A percentile compares a stretch with the other conserved stretches of the same genome.
These are phyloP conservation scores for Picochlorum costavermella DNA, from an alignment of 139 green algal species.

Conservation along the genomic window DNA sequence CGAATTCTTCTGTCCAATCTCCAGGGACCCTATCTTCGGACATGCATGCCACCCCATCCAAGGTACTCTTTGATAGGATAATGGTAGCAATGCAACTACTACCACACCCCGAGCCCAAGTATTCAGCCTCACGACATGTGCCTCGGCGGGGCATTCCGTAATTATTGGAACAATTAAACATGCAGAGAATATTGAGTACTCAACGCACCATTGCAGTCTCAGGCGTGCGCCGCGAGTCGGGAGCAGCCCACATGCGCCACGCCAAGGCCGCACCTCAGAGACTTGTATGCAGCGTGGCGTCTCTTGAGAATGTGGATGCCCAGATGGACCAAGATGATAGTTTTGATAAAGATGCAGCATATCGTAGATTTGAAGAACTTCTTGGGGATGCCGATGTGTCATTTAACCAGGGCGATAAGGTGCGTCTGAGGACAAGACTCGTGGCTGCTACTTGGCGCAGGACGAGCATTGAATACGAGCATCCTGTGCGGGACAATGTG, in stretches of 20 bases:
- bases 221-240: neutral
- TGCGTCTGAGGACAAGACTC: neutral
- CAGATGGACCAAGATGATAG: constrained; percentile 3
- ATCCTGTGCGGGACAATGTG: no score
- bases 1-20: no score
- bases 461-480: no score
- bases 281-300: constrained; percentile 1
- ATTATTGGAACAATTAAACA: no score
- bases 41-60: no score
- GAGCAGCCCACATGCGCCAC: neutral
- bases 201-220: neutral
- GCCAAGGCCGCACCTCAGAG: neutral
- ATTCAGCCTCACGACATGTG: no score
- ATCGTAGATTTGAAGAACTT: constrained; percentile 33
- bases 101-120: no score
- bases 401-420: constrained; percentile 24
- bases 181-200: neutral
- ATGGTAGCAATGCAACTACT: no score
- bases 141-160: no score
- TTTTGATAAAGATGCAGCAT: constrained; percentile 18
- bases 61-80: no score
- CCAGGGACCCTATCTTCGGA: no score
- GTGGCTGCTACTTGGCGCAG: neutral
- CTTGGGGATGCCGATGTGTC: constrained; percentile 10
- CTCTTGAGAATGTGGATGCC: constrained; percentile 3